phyloP scores from a whole-genome alignment of 139 green algal genomes.

The Chlamydomonas incerta region DNA sequence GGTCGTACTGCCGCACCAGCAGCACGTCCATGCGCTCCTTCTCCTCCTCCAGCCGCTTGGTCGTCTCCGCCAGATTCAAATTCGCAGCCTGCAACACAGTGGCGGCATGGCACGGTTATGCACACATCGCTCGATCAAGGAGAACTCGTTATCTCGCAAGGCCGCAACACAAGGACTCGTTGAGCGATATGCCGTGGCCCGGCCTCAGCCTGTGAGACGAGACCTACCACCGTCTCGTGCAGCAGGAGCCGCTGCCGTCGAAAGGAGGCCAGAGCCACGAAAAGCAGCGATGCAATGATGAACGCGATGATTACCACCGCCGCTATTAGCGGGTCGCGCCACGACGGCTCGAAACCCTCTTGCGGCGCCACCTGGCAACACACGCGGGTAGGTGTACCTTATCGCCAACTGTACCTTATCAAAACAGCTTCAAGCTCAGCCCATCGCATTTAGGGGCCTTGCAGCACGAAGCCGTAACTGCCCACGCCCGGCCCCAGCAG shows the following conservation, averaged over 20 bases:
- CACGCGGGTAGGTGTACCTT: too few relatives aligned
- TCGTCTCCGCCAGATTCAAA: conserved; percentile 55
- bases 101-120: too few relatives aligned
- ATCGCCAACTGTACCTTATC: too few relatives aligned
- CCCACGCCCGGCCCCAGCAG: too few relatives aligned
- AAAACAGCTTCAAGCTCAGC: too few relatives aligned
- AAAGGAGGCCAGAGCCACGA: conserved; percentile 39
- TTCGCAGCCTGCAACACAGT: conserved; percentile 42
- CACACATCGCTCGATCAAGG: too few relatives aligned
- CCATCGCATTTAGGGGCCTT: too few relatives aligned
- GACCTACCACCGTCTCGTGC: conserved; percentile 49
- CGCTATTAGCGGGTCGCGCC: conserved; percentile 39
- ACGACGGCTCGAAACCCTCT: conserved; percentile 10
- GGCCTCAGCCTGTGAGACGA: too few relatives aligned
- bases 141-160: too few relatives aligned
- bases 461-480: too few relatives aligned
- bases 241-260: conserved; percentile 57
- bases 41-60: conserved; percentile 53
- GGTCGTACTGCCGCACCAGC: conserved; percentile 67
- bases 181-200: too few relatives aligned
- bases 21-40: conserved; percentile 66
- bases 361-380: neutral
- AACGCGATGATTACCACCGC: conserved; percentile 53
- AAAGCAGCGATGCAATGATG: conserved; percentile 51
- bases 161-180: too few relatives aligned